Base-by-base conservation (phyloP, 2,329 filamentous ascomycete species). In the Venturia pyrina region DNA sequence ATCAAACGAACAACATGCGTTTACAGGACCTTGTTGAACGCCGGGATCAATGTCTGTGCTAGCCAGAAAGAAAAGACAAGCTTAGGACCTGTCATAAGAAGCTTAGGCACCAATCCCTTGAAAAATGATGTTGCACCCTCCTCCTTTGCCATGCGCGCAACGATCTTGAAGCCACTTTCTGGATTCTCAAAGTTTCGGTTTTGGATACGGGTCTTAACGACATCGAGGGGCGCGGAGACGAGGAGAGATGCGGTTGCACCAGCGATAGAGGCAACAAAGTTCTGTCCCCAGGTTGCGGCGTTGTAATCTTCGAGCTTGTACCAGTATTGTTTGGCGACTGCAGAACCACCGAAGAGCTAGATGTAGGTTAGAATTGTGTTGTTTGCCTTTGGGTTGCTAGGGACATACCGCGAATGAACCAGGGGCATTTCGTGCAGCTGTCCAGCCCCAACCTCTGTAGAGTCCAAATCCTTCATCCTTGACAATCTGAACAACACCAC, bases 31-130 rank as follows among this genome's bases (percentile, higher is more conserved):
- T 87, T 86, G 73, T 86, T 90, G 78, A 98, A 98, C 48, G 92
- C 89, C 63, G 95, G 95, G 75, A 99, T 99, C 73, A 99, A 83
- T 40, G 95, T 98, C 83, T 99, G 95, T 66, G 95, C 95, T 75
- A 99, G 87, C 95, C 95, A 99, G 87, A 99, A 99, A 68, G 93
- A 97, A 83, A 99, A 99, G 69, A 98, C 95, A 68, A 99, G 85
- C 85, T 99, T 99, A 69, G 95, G 95, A 32, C 95, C 96, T 19
- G 95, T 99, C 95, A 99, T 99, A 74, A 99, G 85, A 70, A 99
- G 87, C 89, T 99, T 99, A 69, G 95, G 95, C 62, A 92, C 89
- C 70, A 99, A 80, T 56, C 95, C 95, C 86, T 99, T 99, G 87
- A 99, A 99, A 85, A 99, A 98, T 73, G 89, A 88, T 19, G 83